These are phyloP conservation scores for Pestalotiopsis sp. DNA, from an alignment of 2,329 filamentous ascomycete species.

Conservation along the genomic window DNA sequence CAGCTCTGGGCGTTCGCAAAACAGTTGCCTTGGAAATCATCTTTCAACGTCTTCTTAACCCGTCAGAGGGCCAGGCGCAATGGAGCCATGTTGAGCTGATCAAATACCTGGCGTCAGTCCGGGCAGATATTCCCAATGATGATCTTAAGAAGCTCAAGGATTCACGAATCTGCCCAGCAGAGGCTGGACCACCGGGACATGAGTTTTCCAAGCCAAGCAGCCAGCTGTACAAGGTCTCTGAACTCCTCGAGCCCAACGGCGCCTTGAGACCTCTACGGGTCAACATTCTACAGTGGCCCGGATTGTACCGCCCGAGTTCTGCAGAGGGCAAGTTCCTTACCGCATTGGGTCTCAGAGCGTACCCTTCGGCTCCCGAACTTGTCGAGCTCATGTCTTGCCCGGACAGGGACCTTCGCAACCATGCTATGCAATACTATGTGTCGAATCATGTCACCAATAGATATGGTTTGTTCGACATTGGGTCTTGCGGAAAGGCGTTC, in stretches of 20 bases:
- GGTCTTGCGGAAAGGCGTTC: slow-evolving; percentile 58
- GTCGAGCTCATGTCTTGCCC: slow-evolving; percentile 75
- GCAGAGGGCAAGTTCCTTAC: slow-evolving; percentile 76
- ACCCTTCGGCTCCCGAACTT: slow-evolving; percentile 74
- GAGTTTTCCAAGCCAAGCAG: slow-evolving; percentile 55
- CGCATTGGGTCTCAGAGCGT: slow-evolving; percentile 71
- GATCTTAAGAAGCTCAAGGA: slow-evolving; percentile 80
- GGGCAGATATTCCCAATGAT: slow-evolving; percentile 80
- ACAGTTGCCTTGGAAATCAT: slow-evolving; percentile 94
- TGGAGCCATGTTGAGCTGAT: slow-evolving; percentile 96
- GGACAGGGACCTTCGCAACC: slow-evolving; percentile 61
- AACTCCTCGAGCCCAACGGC: slow-evolving; percentile 81
- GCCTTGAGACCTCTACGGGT: slow-evolving; percentile 70
- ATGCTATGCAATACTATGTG: slow-evolving; percentile 81
- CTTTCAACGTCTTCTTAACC: slow-evolving; percentile 79
- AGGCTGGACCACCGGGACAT: slow-evolving; percentile 59
- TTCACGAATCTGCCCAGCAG: slow-evolving; percentile 82
- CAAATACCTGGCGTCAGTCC: slow-evolving; percentile 89
- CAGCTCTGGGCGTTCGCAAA: slow-evolving; percentile 85
- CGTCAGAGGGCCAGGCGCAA: slow-evolving; percentile 56
- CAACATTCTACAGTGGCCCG: slow-evolving; percentile 83
- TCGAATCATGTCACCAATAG: slow-evolving; percentile 76
- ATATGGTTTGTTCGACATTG: slow-evolving; percentile 69
- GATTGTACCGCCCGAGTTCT: slow-evolving; percentile 63
- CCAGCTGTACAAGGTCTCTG: slow-evolving; percentile 70